Evolutionary conservation across 2,329 filamentous ascomycete species (phyloP), one percentile per base, ranked within the genome.

Genomic region (Lecanicillium sp.): DNA sequence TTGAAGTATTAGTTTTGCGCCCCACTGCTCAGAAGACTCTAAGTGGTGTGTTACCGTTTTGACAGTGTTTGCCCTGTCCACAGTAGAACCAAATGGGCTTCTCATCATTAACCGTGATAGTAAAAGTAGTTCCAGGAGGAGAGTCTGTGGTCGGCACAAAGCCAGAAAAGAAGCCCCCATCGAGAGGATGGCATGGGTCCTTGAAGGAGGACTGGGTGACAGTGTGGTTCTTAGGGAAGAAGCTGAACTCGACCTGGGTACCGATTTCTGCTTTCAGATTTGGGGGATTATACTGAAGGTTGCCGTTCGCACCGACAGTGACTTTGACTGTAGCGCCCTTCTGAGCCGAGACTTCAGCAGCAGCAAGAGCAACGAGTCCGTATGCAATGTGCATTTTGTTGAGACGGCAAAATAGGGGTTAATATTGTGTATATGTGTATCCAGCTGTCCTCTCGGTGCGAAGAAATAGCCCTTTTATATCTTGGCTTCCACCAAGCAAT

Each of bases 161-260:
- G 43, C 65, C 66, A 1, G 64, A 60, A 52, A 62, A 68, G 55
- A 71, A 70, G 32, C 59, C 64, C 3, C 53, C 48, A 36, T 51
- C 50, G 9, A 62, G 53, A 3, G 67, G 67, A 40, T 53, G 12
- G 56, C 68, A 71, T 16, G 65, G 65, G 32, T 57, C 46, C 37
- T 44, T 59, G 43, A 69, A 69, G 50, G 51, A 58, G 28, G 63
- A 64, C 51, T 67, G 56, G 2, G 49, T 61, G 30, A 76, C 58
- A 14, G 64, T 65, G 63, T 75, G 73, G 57, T 69, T 72, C 42
- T 47, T 51, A 8, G 71, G 64, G 45, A 65, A 66, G 61, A 70
- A 77, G 50, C 71, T 67, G 60, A 68, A 78, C 57, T 76, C 70
- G 41, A 78, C 52, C 4, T 69, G 45, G 43, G 73, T 69, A 42